A percentile compares a stretch with the other conserved stretches of the same genome.
Conservation (phyloP, 169 alveolate species). For the Plasmodium fragile region DNA sequence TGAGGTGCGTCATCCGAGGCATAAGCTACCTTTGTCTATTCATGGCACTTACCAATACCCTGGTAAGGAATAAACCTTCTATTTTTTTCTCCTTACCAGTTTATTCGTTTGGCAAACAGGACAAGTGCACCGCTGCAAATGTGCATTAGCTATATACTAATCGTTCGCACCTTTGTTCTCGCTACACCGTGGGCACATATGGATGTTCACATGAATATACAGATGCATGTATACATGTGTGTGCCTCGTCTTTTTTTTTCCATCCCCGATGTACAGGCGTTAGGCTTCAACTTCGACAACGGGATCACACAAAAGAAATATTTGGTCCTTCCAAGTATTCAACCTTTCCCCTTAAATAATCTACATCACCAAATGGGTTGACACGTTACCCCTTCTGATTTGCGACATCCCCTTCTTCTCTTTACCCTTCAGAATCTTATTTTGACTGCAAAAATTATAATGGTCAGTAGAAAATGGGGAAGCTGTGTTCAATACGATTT, state of each 20-base stretch:
- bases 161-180: not conserved
- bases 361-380: not conserved
- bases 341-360: not conserved
- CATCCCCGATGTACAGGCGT: slow-evolving; percentile 11
- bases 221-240: not conserved
- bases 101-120: not conserved
- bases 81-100: not conserved
- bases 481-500: not conserved
- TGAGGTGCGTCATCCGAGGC: not conserved
- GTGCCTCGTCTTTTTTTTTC: not conserved
- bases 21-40: not conserved
- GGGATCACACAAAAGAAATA: slow-evolving; percentile 36
- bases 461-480: slow-evolving; percentile 11
- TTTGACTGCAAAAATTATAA: slow-evolving; percentile 59
- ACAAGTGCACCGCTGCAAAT: not conserved
- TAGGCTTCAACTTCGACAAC: slow-evolving; percentile 36
- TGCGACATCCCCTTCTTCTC: not conserved
- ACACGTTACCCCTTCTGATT: not conserved
- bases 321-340: slow-evolving; percentile 36
- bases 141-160: not conserved
- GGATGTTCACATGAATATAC: not conserved
- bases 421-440: slow-evolving; percentile 14
- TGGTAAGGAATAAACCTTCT: not conserved
- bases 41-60: not conserved
- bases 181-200: not conserved